Evolutionary conservation across 164 flowering plant genomes (phyloP), one percentile per base, ranked within the genome.

Genomic region (Euptelea pleiosperma): DNA sequence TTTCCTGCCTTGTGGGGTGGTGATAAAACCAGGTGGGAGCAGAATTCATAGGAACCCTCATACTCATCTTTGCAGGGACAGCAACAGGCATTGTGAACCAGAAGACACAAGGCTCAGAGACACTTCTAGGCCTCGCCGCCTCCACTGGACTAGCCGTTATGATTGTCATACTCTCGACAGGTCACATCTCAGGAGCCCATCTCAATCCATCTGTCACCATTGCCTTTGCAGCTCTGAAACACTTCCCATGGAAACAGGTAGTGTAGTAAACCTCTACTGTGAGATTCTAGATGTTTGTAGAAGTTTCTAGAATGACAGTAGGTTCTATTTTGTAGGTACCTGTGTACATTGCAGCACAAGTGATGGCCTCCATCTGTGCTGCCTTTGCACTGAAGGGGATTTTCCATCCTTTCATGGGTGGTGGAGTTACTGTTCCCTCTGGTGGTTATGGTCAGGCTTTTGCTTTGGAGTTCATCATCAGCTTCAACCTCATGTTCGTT

Each of bases 401-500:
- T 15, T 86, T 89, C 40, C 73, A 89, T 18, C 91, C 92, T 0
- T 60, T 73, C 57, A 79, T 87, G 84, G 75, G 77, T 3, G 92
- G 92, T 2, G 97, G 95, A 40, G 92, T 83, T 5, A 90, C 97
- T 4, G 72, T 87, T 47, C 97, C 97, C 28, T 64, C 88, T 15
- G 84, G 61, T 1, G 70, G 67, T 14, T 67, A 70, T 63, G 81
- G 60, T 14, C 85, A 82, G 66, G 90, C 90, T 70, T 89, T 84
- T 61, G 81, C 82, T 50, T 67, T 89, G 68, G 96, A 91, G 79
- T 80, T 91, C 64, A 77, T 87, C 58, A 84, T 86, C 62, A 69
- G 76, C 68, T 91, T 86, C 83, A 82, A 71, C 75, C 93, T 91
- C 77, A 86, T 91, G 97, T 91, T 91, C 66, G 97, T 87, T 36